Evolutionary conservation across 306 rosid species (phyloP).

Genomic region (Inga laurina): DNA sequence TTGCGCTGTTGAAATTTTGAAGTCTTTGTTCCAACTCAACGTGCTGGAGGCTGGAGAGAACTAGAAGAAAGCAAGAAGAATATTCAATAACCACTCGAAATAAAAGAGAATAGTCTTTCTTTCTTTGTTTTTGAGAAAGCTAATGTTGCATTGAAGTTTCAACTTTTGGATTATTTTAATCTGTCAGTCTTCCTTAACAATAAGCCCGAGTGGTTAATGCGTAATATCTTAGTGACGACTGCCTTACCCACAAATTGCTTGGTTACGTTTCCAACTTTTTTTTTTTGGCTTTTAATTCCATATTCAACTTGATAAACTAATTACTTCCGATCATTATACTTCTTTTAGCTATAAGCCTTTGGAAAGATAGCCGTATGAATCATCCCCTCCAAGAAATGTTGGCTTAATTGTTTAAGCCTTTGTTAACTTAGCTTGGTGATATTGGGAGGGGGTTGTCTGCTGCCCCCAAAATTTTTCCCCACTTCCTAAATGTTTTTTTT

Average conservation of each 20-base stretch:
- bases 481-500: too few relatives aligned
- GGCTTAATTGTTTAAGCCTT: too few relatives aligned
- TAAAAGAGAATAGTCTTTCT: background rate
- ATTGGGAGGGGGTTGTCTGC: too few relatives aligned
- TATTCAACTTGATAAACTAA: background rate
- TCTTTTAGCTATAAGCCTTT: background rate
- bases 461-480: too few relatives aligned
- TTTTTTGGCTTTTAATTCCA: too few relatives aligned
- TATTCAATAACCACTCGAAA: slow-evolving; percentile 10
- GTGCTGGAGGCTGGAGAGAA: slow-evolving; percentile 20
- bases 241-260: slow-evolving; percentile 43
- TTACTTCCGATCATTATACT: background rate
- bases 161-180: background rate
- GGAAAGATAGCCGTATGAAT: background rate
- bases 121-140: background rate
- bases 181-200: slow-evolving; percentile 11
- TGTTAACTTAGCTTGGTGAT: too few relatives aligned
- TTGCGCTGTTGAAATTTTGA: slow-evolving; percentile 34
- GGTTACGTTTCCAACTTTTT: background rate
- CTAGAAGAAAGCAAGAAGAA: slow-evolving; percentile 3
- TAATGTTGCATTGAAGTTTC: background rate
- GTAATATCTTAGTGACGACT: slow-evolving; percentile 41
- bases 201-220: slow-evolving; percentile 14
- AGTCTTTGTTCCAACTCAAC: slow-evolving; percentile 11
- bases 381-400: background rate